phyloP scores from a whole-genome alignment of 768 basidiomycete species.

The Crassisporium funariophilum region DNA sequence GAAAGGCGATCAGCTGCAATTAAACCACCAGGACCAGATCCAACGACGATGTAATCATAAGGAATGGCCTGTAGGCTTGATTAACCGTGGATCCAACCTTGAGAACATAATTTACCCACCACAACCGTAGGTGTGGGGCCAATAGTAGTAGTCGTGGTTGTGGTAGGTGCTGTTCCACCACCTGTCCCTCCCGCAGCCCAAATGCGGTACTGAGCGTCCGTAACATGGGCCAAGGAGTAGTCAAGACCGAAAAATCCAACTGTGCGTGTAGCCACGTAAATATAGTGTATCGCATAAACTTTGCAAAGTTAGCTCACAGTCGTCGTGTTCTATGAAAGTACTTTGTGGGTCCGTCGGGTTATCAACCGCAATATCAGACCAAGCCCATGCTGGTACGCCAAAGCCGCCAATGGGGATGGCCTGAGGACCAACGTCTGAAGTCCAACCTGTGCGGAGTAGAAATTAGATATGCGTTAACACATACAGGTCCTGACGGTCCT shows the following conservation, averaged over 20 bases:
- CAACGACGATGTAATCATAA: conserved; percentile 59
- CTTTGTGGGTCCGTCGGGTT: conserved; percentile 51
- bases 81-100: not conserved
- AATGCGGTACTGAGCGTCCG: conserved; percentile 44
- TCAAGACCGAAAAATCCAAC: conserved; percentile 63
- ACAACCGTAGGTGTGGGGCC: conserved; percentile 32
- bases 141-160: conserved; percentile 37
- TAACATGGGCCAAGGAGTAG: conserved; percentile 48
- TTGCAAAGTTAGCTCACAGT: too few species aligned
- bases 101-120: conserved; percentile 19
- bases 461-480: not conserved
- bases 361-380: conserved; percentile 44
- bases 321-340: conserved; percentile 57
- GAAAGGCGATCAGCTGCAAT: conserved; percentile 61
- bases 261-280: conserved; percentile 19
- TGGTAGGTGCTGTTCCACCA: conserved; percentile 36
- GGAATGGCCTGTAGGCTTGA: conserved; percentile 37
- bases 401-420: conserved; percentile 35
- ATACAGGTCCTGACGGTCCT: not conserved
- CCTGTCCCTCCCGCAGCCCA: conserved; percentile 54
- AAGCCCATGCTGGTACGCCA: conserved; percentile 56
- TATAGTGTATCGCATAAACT: too few species aligned
- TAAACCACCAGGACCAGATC: conserved; percentile 60
- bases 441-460: conserved; percentile 33
- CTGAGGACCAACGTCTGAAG: conserved; percentile 37